A percentile compares a stretch with the other conserved stretches of the same genome.
These are phyloP conservation scores for Ceratobasidium sp. DNA, from an alignment of 1,284 basidiomycete species.

Conservation along the genomic window DNA sequence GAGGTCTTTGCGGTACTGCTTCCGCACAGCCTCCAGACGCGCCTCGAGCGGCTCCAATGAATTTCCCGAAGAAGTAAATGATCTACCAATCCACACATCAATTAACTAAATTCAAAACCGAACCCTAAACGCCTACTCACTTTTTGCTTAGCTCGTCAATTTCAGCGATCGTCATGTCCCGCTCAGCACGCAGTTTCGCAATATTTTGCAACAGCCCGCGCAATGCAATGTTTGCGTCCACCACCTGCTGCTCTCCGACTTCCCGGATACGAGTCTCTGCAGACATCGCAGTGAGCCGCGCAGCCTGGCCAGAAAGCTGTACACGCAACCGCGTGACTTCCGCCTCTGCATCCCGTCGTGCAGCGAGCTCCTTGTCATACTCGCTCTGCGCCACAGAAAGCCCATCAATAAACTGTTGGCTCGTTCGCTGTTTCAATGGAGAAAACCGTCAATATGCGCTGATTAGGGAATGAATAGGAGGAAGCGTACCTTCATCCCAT, in stretches of 20 bases:
- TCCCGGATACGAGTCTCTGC: conserved; percentile 84
- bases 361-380: conserved; percentile 90
- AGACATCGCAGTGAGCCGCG: conserved; percentile 84
- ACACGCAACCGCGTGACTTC: conserved; percentile 89
- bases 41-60: conserved; percentile 54
- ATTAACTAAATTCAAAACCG: conserved; percentile 21
- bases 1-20: conserved; percentile 89
- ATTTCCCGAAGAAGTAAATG: conserved; percentile 19
- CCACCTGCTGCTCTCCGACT: conserved; percentile 80
- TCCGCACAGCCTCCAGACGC: conserved; percentile 91
- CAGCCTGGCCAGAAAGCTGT: conserved; percentile 90
- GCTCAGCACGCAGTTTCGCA: conserved; percentile 87
- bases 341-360: conserved; percentile 89
- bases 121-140: conserved; percentile 60
- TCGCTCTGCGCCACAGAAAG: conserved; percentile 92
- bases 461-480: neutral
- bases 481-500: conserved; percentile 83
- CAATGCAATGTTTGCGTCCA: conserved; percentile 83
- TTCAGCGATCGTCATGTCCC: conserved; percentile 93
- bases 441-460: conserved; percentile 35
- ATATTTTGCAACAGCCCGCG: conserved; percentile 87
- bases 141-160: conserved; percentile 85
- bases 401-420: conserved; percentile 92
- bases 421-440: conserved; percentile 72
- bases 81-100: neutral